Evolutionary conservation across 139 green algal species (phyloP).

Genomic region (Auxenochlorella pyrenoidosa): DNA sequence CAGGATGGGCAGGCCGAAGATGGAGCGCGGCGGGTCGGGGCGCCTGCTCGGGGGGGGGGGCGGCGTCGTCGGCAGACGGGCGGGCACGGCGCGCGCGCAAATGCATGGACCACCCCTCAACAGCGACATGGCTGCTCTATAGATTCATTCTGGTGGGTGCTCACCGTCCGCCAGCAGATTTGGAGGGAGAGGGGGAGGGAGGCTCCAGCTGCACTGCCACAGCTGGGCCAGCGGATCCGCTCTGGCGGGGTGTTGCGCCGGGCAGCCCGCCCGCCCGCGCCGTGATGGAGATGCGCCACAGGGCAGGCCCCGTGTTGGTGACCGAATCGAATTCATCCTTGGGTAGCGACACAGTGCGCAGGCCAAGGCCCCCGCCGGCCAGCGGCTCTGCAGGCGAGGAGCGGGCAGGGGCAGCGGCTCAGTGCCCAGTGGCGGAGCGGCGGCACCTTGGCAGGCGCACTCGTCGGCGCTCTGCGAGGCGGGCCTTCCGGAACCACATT

Average conservation of each 20-base stretch:
- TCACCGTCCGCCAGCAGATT: no score
- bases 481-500: neutral
- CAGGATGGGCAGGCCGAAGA: constrained; percentile 33
- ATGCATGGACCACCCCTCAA: neutral
- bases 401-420: neutral
- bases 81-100: neutral
- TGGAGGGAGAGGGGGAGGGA: neutral
- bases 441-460: neutral
- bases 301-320: neutral
- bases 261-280: neutral
- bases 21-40: neutral
- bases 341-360: constrained; percentile 12
- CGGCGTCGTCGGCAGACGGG: neutral
- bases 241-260: neutral
- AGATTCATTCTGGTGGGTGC: no score
- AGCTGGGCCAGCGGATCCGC: neutral
- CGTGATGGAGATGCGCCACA: constrained; percentile 13
- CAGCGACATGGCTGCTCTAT: no score
- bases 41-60: neutral
- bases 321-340: constrained; percentile 3
- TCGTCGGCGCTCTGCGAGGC: neutral
- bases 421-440: neutral
- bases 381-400: neutral
- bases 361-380: neutral
- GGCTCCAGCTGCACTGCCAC: neutral